Conservation (phyloP, 495 filamentous ascomycete species). For the Rusavskia elegans region DNA sequence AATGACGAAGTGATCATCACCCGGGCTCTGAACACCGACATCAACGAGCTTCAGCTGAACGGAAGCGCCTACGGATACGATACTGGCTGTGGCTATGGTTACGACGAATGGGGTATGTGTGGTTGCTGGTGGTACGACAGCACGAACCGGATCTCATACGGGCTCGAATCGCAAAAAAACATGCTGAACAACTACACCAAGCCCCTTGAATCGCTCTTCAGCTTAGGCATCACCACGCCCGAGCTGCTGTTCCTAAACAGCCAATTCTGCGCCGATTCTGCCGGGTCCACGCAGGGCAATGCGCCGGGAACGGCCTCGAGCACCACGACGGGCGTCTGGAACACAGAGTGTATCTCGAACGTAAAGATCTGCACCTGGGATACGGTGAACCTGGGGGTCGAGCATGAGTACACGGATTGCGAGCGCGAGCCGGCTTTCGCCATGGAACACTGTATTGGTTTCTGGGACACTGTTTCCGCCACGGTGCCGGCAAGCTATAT, state of each 20-base stretch:
- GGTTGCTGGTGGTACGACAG: slow-evolving; percentile 8
- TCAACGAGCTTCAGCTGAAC: neutral
- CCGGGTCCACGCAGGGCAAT: slow-evolving; percentile 6
- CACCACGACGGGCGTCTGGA: neutral
- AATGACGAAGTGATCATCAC: slow-evolving; percentile 6
- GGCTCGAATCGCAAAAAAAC: slow-evolving; percentile 1
- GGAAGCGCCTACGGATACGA: neutral
- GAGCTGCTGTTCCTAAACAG: neutral
- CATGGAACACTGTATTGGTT: neutral
- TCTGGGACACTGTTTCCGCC: neutral
- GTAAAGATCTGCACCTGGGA: slow-evolving; percentile 5
- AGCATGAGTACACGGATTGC: slow-evolving; percentile 5
- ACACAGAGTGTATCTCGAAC: slow-evolving; percentile 2
- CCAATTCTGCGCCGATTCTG: slow-evolving; percentile 4
- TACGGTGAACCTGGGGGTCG: slow-evolving; percentile 1
- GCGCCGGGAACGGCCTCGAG: neutral
- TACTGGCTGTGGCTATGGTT: neutral
- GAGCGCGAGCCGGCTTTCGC: neutral
- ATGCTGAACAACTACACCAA: slow-evolving; percentile 3
- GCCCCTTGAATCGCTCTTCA: neutral
- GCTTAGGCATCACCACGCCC: slow-evolving; percentile 1
- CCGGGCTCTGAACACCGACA: slow-evolving; percentile 1
- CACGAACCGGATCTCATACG: slow-evolving; percentile 1
- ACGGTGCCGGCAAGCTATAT: neutral
- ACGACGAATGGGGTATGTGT: slow-evolving; percentile 7